Evolutionary conservation across 1,284 basidiomycete species (phyloP).

Genomic region (Wallemia mellicola): DNA sequence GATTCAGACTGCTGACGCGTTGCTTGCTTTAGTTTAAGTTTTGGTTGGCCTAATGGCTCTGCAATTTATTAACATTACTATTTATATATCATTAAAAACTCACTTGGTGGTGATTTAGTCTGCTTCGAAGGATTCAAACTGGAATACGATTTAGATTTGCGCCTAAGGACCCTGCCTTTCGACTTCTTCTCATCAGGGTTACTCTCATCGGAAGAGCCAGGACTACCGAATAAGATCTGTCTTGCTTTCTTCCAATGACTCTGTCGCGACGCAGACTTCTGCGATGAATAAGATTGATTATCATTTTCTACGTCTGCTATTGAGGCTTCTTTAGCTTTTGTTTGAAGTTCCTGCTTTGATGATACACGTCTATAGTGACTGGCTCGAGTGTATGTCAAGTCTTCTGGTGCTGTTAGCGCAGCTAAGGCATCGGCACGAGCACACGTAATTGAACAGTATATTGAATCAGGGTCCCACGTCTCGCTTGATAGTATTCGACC

Average conservation of each 20-base stretch:
- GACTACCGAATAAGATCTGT: background rate
- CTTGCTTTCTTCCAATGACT: background rate
- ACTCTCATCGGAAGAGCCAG: background rate
- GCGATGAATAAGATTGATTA: background rate
- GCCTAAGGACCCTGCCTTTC: background rate
- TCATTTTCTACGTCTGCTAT: background rate
- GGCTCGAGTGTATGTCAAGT: background rate
- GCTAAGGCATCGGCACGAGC: background rate
- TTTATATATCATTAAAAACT: no score
- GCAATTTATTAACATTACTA: no score
- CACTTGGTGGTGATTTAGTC: background rate
- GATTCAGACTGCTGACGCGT: background rate
- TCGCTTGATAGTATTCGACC: background rate
- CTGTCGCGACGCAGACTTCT: background rate
- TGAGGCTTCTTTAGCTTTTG: background rate
- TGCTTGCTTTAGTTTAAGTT: background rate
- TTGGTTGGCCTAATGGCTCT: background rate
- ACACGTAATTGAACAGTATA: background rate
- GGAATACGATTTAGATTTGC: background rate
- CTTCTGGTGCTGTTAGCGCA: background rate
- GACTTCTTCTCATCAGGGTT: background rate
- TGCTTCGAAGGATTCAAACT: background rate
- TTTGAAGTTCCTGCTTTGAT: background rate
- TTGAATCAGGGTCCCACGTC: conserved; percentile 15
- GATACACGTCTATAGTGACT: background rate